Conservation (phyloP, 345 rosid species). For the Conringia planisiliqua region DNA sequence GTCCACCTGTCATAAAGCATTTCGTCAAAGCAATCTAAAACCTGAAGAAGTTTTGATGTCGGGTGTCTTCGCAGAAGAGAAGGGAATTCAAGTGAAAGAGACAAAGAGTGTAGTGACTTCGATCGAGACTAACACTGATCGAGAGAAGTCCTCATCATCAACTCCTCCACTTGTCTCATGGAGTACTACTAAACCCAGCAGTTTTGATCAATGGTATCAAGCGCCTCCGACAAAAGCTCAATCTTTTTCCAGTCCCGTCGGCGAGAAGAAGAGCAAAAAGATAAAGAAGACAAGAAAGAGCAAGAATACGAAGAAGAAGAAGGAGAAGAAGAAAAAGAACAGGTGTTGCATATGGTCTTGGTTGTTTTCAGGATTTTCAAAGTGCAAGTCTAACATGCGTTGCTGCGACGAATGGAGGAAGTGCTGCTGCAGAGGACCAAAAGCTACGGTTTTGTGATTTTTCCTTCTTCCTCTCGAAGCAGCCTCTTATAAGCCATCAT, state of each 20-base stretch:
- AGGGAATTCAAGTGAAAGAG: background rate
- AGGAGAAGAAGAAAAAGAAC: background rate
- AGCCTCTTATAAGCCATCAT: background rate
- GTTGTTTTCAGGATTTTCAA: constrained; percentile 7
- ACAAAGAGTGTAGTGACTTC: background rate
- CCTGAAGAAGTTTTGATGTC: background rate
- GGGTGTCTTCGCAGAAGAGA: background rate
- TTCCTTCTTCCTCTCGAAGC: background rate
- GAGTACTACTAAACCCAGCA: background rate
- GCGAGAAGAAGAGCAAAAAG: constrained; percentile 7
- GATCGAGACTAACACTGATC: background rate
- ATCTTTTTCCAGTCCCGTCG: background rate
- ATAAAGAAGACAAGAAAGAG: background rate
- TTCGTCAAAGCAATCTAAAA: background rate
- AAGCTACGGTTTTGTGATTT: background rate
- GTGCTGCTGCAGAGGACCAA: background rate
- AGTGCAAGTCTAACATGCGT: background rate
- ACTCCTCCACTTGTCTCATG: background rate
- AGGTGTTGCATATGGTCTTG: constrained; percentile 21
- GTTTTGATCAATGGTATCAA: background rate
- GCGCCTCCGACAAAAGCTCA: background rate
- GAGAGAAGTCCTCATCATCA: background rate
- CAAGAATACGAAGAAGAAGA: background rate
- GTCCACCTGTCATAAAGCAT: background rate
- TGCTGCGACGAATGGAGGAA: constrained; percentile 9